These are phyloP conservation scores for Coriolopsis trogii DNA, from an alignment of 1,284 basidiomycete species.

Conservation along the genomic window DNA sequence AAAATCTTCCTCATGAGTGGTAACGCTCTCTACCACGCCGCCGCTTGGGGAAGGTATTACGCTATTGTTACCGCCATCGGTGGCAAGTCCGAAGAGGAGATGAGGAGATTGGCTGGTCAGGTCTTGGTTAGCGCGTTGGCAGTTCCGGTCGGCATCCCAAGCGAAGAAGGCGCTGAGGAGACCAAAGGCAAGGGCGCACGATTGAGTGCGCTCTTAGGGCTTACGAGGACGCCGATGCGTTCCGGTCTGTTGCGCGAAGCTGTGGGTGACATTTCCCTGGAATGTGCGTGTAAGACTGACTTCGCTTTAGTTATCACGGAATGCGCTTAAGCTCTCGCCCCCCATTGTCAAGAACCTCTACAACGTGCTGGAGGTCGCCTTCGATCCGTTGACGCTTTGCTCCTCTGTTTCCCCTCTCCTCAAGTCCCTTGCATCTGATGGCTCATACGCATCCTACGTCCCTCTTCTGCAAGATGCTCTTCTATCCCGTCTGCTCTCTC, in stretches of 20 bases:
- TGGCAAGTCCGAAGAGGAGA: slow-evolving; percentile 77
- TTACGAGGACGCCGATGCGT: slow-evolving; percentile 87
- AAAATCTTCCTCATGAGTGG: slow-evolving; percentile 95
- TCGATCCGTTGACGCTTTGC: slow-evolving; percentile 93
- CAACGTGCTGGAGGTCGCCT: slow-evolving; percentile 90
- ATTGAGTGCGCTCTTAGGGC: slow-evolving; percentile 86
- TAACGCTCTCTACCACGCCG: slow-evolving; percentile 95
- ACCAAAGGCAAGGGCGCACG: slow-evolving; percentile 78
- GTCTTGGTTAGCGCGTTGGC: slow-evolving; percentile 94
- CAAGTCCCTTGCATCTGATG: slow-evolving; percentile 57
- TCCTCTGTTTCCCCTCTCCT: slow-evolving; percentile 85
- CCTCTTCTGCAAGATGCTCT: slow-evolving; percentile 91
- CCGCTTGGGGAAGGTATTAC: slow-evolving; percentile 93
- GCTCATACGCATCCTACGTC: slow-evolving; percentile 79
- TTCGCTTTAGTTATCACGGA: slow-evolving; percentile 67
- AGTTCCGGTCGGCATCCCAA: slow-evolving; percentile 83
- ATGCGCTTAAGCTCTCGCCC: slow-evolving; percentile 86
- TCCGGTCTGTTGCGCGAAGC: slow-evolving; percentile 86
- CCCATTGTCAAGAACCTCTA: slow-evolving; percentile 81
- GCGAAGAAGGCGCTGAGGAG: slow-evolving; percentile 63
- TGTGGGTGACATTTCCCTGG: slow-evolving; percentile 46
- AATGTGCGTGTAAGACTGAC: not conserved
- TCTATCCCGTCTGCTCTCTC: slow-evolving; percentile 91
- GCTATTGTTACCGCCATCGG: slow-evolving; percentile 66
- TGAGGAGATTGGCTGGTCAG: slow-evolving; percentile 85